Evolutionary conservation across 257 asterid species (phyloP), one percentile per base, ranked within the genome.

Genomic region (Nemophila menziesii): DNA sequence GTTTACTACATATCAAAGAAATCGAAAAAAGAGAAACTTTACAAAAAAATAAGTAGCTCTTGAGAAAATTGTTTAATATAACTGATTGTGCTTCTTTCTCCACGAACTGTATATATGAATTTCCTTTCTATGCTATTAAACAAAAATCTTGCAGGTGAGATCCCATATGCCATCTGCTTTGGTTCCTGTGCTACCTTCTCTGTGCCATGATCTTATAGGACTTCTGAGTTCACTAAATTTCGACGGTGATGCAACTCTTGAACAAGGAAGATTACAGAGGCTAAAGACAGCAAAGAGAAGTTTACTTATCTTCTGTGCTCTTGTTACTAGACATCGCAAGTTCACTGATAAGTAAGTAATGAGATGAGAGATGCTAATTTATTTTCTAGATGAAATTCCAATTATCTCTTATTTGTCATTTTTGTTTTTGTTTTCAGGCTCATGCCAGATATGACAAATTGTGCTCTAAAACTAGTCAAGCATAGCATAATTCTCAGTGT

Each of bases 101-200:
- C 20, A 24, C 34, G 15, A 33, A 15, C 21, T 48, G 51, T 33
- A 41, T 17, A 20, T n/a, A 17, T 41, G 24, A 41, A 3, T 41
- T 11, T 17, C 24, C 22, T 11, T 17, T 15, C 22, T 18, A 3
- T 48, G 17, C 36, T 20, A 2, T 43, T 16, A 48, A n/a, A n/a
- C n/a, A n/a, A n/a, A n/a, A 21, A 3, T 8, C 4, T 52, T 51
- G 48, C 33, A 68, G 75, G 71, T 68, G 61, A 51, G 70, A 38
- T 68, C 75, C 42, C 75, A 68, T 50, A 54, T 68, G 75, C 71
- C 75, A 5, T 55, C 64, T 47, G 64, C 71, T 56, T 55, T 68
- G 64, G 64, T 60, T 55, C 67, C 71, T 43, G 20, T 45, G 20
- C 64, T 68, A 50, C 67, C 67, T 41, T 54, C 71, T 39, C 48